Base-by-base conservation (phyloP, 164 flowering plant species). In the Chloranthus sessilifolius region DNA sequence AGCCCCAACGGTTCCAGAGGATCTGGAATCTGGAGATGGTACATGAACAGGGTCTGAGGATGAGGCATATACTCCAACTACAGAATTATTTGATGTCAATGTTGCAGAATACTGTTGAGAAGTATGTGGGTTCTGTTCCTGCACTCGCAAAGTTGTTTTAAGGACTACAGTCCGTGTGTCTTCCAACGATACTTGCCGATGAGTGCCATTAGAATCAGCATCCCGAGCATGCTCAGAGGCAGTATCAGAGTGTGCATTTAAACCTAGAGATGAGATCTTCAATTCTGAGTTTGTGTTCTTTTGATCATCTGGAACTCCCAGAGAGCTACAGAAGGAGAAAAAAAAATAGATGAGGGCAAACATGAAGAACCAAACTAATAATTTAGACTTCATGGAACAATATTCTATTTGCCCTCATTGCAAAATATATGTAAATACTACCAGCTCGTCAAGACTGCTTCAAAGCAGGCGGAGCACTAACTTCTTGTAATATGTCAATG, bases 21-120 rank as follows among this genome's bases (percentile, higher is more conserved):
- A 53, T 70, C 95, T 75, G 10, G 91, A 81, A 65, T 82, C 77
- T 31, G 73, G 80, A 34, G 99, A 81, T 23, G 99, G 96, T 25
- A 92, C 96, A 62, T 88, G 99, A 62, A 92, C 89, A 16, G 99
- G 96, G 67, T 92, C 99, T 29, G 81, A 79, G 9, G 94, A 74
- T 50, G 96, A 88, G 0, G 94, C 79, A 74, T 91, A 88, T 42
- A 88, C 70, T 26, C 98, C 96, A 43, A 77, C 71, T 24, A 72
- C 84, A 54, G 88, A 76, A 65, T 57, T 76, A 55, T 31, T 80
- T 44, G 94, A 74, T 36, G 74, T 60, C 30, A 54, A 52, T 4
- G 68, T 37, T 20, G 67, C 60, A 52, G 84, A 57, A 45, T 64
- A 59, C n/a, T 64, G 50, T 25, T 66, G 72, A 39, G 76, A 48